Evolutionary conservation across 2,329 filamentous ascomycete genomes (phyloP).

Genomic region (Drechslerella coelobrocha): DNA sequence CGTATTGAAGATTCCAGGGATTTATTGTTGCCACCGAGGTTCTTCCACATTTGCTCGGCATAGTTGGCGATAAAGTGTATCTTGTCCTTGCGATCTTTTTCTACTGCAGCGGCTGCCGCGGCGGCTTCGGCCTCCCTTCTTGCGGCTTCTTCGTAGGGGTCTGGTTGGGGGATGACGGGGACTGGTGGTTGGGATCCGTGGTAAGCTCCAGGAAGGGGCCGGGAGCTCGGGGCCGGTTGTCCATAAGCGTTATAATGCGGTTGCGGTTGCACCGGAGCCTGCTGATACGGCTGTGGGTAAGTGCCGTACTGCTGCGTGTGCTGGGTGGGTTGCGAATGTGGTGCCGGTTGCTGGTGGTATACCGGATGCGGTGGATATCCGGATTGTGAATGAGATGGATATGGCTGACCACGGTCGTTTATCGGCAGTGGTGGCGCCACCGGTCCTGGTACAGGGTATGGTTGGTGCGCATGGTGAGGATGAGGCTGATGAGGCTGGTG

Average conservation of each 20-base stretch:
- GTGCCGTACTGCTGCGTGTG: conserved; percentile 7
- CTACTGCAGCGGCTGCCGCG: conserved; percentile 15
- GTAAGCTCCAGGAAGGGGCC: conserved; percentile 17
- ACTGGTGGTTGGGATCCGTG: conserved; percentile 10
- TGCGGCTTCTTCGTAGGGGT: conserved; percentile 37
- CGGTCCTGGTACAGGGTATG: conserved; percentile 9
- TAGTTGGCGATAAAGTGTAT: conserved; percentile 35
- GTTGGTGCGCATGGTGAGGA: conserved; percentile 14
- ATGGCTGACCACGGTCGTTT: conserved; percentile 16
- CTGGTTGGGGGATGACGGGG: conserved; percentile 24
- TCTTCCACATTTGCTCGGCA: conserved; percentile 41
- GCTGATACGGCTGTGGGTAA: conserved; percentile 15
- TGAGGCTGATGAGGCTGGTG: conserved; percentile 27
- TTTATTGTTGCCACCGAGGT: conserved; percentile 27
- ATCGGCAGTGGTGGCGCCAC: conserved; percentile 11
- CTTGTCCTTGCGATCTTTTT: conserved; percentile 42
- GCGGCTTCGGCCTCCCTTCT: conserved; percentile 37
- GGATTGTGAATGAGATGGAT: conserved; percentile 7
- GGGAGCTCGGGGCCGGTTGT: conserved; percentile 2
- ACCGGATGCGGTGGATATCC: conserved; percentile 23
- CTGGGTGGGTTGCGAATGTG: conserved; percentile 13
- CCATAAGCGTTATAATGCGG: conserved; percentile 34
- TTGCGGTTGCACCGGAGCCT: conserved; percentile 22
- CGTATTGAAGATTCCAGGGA: conserved; percentile 36
- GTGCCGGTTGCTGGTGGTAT: conserved; percentile 21